A percentile compares a stretch with the other conserved stretches of the same genome.
These are phyloP conservation scores for Starmerella sirachaensis DNA, from an alignment of 805 yeast genomes.

Conservation along the genomic window DNA sequence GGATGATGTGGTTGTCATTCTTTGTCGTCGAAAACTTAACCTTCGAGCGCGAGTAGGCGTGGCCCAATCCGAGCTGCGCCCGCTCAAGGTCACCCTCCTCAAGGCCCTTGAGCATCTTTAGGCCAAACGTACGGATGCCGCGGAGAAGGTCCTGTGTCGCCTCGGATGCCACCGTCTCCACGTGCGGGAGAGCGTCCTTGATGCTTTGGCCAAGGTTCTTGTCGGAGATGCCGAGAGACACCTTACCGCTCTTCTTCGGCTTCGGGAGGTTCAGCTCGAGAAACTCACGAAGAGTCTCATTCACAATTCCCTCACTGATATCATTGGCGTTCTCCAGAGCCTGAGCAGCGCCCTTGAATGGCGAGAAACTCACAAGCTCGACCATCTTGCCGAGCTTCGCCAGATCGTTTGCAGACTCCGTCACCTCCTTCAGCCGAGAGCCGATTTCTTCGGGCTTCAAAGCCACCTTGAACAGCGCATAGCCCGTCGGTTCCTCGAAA, in stretches of 20 bases:
- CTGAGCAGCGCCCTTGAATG: conserved; percentile 98
- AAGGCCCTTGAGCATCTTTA: conserved; percentile 77
- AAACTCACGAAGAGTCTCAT: conserved; percentile 80
- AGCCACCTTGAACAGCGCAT: conserved; percentile 88
- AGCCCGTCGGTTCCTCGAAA: conserved; percentile 97
- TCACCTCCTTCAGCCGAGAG: conserved; percentile 84
- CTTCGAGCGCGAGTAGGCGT: conserved; percentile 97
- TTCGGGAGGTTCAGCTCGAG: conserved; percentile 86
- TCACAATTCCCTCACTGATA: conserved; percentile 90
- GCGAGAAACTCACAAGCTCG: conserved; percentile 89
- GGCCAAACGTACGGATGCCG: conserved; percentile 86
- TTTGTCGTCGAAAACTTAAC: conserved; percentile 98
- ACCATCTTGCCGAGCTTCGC: conserved; percentile 82
- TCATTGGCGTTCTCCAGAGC: conserved; percentile 98
- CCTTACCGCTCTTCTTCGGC: conserved; percentile 44
- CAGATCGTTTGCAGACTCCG: conserved; percentile 75
- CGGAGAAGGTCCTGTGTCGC: conserved; percentile 88
- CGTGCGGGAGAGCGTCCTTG: conserved; percentile 77
- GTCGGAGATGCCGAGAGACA: conserved; percentile 81
- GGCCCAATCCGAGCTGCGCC: conserved; percentile 98
- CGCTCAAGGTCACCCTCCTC: conserved; percentile 93
- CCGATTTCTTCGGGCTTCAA: conserved; percentile 92
- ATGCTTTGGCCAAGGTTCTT: conserved; percentile 92
- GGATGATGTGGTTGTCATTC: conserved; percentile 97
- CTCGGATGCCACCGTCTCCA: conserved; percentile 84